Evolutionary conservation across 2,329 filamentous ascomycete species (phyloP), one percentile per base, ranked within the genome.

Genomic region (Dactylellina drechsleri): DNA sequence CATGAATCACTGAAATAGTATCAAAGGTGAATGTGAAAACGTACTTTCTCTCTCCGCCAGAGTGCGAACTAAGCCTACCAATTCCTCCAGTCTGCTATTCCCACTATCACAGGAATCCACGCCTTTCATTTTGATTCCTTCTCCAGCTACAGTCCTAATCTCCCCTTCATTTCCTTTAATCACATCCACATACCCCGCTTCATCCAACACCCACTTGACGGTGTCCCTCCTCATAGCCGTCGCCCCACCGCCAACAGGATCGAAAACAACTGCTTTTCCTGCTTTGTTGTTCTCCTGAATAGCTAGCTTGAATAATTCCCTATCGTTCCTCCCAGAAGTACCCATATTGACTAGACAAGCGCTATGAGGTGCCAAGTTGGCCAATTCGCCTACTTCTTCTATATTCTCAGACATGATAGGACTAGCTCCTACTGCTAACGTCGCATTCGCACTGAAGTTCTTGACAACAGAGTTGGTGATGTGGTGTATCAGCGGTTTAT

Each of bases 401-500:
- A 89, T 91, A 79, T 93, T 91, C 81, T 92, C 93, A 6, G 93
- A 90, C 94, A 98, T 98, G 82, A 97, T 97, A 45, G 94, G 94
- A 18, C 91, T 95, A 12, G 91, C 91, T 41, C 94, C 94, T 61
- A 96, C 86, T 40, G 90, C 88, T 15, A 97, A 86, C 45, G 92
- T 92, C 2, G 97, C 90, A 80, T 96, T 97, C 61, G 95, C 94
- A 15, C 93, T 92, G 79, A 98, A 91, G 83, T 97, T 97, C 80
- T 97, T 93, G 20, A 97, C 94, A 0, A 98, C 94, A 61, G 93
- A 86, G 81, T 98, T 98, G 62, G 95, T 98, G 92, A 98, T 98
- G 83, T 97, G 97, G 83, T 98, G 94, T 59, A 91, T 91, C 20
- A 98, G 85, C 0, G 93, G 93, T 67, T 87, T 89, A 50, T 83